Percentiles rank a stretch among this genome's conserved stretches.
phyloP scores from a whole-genome alignment of 1,139 yeast species.

The Scheffersomyces lignicola region DNA sequence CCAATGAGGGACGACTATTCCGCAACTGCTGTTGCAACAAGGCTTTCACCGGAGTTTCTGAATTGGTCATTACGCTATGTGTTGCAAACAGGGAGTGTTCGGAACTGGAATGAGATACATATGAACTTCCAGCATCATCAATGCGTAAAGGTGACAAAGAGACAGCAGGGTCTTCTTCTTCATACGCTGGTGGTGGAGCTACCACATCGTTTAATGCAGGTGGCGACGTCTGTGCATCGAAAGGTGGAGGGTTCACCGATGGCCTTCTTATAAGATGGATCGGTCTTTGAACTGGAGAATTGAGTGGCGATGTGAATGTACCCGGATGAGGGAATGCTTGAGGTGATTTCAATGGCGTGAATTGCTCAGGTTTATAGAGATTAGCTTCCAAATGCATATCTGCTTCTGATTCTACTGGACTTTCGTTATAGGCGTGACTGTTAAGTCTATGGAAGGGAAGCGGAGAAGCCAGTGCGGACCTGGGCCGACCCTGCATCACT shows the following conservation, averaged over 20 bases:
- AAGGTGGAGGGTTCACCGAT: constrained; percentile 44
- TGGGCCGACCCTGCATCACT: constrained; percentile 1
- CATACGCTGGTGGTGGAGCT: constrained; percentile 40
- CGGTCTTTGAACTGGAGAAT: constrained; percentile 34
- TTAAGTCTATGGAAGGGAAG: neutral
- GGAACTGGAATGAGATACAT: too few relatives aligned
- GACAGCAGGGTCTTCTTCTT: constrained; percentile 21
- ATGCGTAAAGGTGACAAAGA: constrained; percentile 40
- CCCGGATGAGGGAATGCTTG: constrained; percentile 56
- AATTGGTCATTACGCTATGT: too few relatives aligned
- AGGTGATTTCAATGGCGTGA: constrained; percentile 48
- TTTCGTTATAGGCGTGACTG: constrained; percentile 24
- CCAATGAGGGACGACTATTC: constrained; percentile 2
- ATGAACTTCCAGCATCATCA: constrained; percentile 13
- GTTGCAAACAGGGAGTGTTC: too few relatives aligned
- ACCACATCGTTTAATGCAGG: constrained; percentile 21
- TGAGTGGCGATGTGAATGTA: constrained; percentile 37
- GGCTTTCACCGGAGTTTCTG: constrained; percentile 22
- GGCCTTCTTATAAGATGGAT: constrained; percentile 38
- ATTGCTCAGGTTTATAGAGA: constrained; percentile 53
- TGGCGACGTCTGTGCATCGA: constrained; percentile 32
- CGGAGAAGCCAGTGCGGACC: constrained; percentile 1
- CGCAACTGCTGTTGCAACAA: constrained; percentile 17
- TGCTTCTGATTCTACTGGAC: constrained; percentile 40
- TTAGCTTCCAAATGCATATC: constrained; percentile 58